Conservation (phyloP, 2,329 filamentous ascomycete species). For the Fusarium zealandicum region DNA sequence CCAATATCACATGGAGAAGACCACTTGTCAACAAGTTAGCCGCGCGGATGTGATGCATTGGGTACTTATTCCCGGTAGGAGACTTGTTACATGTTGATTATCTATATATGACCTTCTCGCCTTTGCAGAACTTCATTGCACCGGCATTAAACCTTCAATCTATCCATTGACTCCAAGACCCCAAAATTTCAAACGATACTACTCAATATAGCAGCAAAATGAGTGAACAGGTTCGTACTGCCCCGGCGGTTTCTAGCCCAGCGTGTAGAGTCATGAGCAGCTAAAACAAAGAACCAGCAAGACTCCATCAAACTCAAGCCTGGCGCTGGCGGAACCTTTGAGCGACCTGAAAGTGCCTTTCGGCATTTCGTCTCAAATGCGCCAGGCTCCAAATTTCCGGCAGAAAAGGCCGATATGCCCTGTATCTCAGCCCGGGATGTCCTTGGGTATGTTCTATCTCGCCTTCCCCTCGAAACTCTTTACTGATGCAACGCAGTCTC, state of each 20-base stretch:
- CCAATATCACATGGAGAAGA: not conserved
- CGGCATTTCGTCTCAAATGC: conserved; percentile 62
- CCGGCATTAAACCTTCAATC: too few species aligned
- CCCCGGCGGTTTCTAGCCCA: too few species aligned
- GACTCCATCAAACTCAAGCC: conserved; percentile 14
- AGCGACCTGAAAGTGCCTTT: conserved; percentile 61
- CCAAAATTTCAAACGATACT: not conserved
- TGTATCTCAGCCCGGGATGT: conserved; percentile 68
- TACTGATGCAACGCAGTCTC: conserved; percentile 56
- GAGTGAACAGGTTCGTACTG: not conserved
- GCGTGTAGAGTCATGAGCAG: too few species aligned
- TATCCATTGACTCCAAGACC: too few species aligned
- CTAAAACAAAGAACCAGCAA: not conserved
- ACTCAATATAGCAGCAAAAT: not conserved
- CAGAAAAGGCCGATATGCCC: conserved; percentile 67
- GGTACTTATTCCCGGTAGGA: too few species aligned
- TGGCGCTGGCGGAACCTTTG: conserved; percentile 56
- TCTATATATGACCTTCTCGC: too few species aligned
- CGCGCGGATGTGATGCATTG: not conserved
- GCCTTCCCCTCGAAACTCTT: not conserved
- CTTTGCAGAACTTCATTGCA: too few species aligned
- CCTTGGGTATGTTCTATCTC: conserved; percentile 60
- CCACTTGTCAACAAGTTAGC: not conserved
- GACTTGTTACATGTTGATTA: too few species aligned
- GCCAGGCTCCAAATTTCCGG: conserved; percentile 59